These are phyloP conservation scores for Euphorbia lathyris DNA, from an alignment of 345 rosid species.

Conservation along the genomic window DNA sequence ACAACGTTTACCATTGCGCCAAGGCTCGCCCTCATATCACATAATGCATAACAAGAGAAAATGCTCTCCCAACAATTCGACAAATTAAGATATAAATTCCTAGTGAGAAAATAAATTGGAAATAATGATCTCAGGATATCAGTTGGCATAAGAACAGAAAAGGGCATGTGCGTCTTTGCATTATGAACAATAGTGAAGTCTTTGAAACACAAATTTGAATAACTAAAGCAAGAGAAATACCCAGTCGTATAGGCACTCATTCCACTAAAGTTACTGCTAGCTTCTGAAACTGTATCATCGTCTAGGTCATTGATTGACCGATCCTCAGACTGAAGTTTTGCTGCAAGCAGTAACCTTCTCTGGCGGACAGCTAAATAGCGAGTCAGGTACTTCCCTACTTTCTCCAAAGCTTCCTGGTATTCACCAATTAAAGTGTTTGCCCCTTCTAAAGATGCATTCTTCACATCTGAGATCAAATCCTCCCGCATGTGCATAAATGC, in stretches of 20 bases:
- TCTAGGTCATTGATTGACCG: slow-evolving; percentile 62
- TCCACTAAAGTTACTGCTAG: slow-evolving; percentile 87
- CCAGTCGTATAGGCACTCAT: slow-evolving; percentile 95
- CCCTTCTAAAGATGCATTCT: slow-evolving; percentile 70
- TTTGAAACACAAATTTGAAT: not conserved
- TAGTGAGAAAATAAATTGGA: not conserved
- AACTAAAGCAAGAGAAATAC: slow-evolving; percentile 36
- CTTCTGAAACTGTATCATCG: slow-evolving; percentile 87
- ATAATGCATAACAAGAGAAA: not conserved
- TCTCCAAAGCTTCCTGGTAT: slow-evolving; percentile 77
- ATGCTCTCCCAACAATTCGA: not conserved
- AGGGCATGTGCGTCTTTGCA: not conserved
- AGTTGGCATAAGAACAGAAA: slow-evolving; percentile 1
- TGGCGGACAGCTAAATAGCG: slow-evolving; percentile 96
- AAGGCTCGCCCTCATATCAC: too few relatives aligned
- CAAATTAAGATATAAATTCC: not conserved
- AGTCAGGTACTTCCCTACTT: slow-evolving; percentile 85
- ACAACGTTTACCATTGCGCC: too few relatives aligned
- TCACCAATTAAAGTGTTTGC: slow-evolving; percentile 56
- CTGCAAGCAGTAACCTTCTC: slow-evolving; percentile 84
- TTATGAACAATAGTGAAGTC: not conserved
- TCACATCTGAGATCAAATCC: slow-evolving; percentile 58
- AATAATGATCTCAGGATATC: not conserved
- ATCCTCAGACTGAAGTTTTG: slow-evolving; percentile 79
- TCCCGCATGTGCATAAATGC: slow-evolving; percentile 66